Evolutionary conservation across 2,329 filamentous ascomycete species (phyloP).

Genomic region (Ophiostoma sp.): DNA sequence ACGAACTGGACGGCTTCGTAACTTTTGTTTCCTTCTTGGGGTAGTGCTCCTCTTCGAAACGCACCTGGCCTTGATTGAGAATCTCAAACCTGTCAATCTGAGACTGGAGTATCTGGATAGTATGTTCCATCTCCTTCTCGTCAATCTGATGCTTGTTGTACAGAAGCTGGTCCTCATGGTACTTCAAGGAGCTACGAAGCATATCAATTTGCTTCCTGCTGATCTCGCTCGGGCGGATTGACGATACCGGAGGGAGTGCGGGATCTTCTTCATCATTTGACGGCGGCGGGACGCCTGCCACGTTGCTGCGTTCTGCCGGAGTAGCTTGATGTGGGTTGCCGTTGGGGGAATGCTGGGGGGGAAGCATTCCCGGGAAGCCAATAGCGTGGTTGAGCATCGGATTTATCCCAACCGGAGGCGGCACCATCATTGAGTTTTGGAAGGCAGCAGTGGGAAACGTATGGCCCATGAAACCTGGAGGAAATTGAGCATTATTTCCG

Average conservation of each 20-base stretch:
- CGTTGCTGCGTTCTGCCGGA: background rate
- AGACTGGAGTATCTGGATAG: slow-evolving; percentile 39
- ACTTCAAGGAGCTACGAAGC: slow-evolving; percentile 49
- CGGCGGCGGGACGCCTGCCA: slow-evolving; percentile 9
- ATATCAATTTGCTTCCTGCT: slow-evolving; percentile 52
- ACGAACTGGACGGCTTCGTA: slow-evolving; percentile 28
- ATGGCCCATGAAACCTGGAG: slow-evolving; percentile 25
- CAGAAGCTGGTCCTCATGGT: slow-evolving; percentile 52
- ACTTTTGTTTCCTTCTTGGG: slow-evolving; percentile 30
- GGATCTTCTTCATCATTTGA: slow-evolving; percentile 28
- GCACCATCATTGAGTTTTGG: slow-evolving; percentile 28
- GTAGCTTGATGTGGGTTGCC: background rate
- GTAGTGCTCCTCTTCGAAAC: slow-evolving; percentile 42
- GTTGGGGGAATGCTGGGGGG: background rate
- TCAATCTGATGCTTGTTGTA: slow-evolving; percentile 61
- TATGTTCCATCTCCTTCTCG: slow-evolving; percentile 45
- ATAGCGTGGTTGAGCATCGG: slow-evolving; percentile 23
- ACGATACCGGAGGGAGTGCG: slow-evolving; percentile 46
- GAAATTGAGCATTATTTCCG: slow-evolving; percentile 20
- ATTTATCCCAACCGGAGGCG: slow-evolving; percentile 26
- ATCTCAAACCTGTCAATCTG: slow-evolving; percentile 42
- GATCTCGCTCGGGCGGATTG: slow-evolving; percentile 56
- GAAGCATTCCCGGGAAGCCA: slow-evolving; percentile 15
- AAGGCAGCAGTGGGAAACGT: slow-evolving; percentile 28
- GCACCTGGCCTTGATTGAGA: slow-evolving; percentile 41